phyloP scores from a whole-genome alignment of 352 stramenopile species.

The Phytophthora palmivora region DNA sequence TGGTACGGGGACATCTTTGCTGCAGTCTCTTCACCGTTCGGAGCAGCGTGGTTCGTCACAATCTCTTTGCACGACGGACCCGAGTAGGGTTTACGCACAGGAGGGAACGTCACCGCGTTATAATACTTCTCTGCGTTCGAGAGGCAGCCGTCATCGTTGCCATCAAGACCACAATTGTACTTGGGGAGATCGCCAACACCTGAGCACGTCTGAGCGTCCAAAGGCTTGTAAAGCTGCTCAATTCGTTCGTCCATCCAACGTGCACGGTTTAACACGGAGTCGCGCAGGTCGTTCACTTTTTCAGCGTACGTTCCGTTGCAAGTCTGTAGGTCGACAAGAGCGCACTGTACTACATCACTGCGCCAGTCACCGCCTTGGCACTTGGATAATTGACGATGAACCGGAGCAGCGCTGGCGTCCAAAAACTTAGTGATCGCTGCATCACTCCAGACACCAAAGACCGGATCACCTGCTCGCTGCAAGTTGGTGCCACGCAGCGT shows the following conservation, averaged over 20 bases:
- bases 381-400: slow-evolving; percentile 61
- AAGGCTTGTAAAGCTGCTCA: slow-evolving; percentile 66
- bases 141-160: slow-evolving; percentile 68
- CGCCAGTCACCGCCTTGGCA: slow-evolving; percentile 59
- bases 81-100: slow-evolving; percentile 57
- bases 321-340: slow-evolving; percentile 53
- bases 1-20: slow-evolving; percentile 41
- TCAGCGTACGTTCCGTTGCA: slow-evolving; percentile 72
- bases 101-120: slow-evolving; percentile 58
- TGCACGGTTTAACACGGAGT: slow-evolving; percentile 53
- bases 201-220: slow-evolving; percentile 62
- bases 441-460: slow-evolving; percentile 60
- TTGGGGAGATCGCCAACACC: slow-evolving; percentile 68
- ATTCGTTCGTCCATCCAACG: slow-evolving; percentile 83
- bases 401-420: slow-evolving; percentile 48
- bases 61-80: slow-evolving; percentile 48
- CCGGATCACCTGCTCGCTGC: slow-evolving; percentile 14
- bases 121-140: slow-evolving; percentile 67
- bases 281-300: slow-evolving; percentile 51
- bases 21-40: slow-evolving; percentile 25
- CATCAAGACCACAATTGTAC: slow-evolving; percentile 72
- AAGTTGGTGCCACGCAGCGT: slow-evolving; percentile 46
- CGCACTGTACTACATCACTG: slow-evolving; percentile 61
- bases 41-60: slow-evolving; percentile 10
- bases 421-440: slow-evolving; percentile 57